Evolutionary conservation across 345 rosid genomes (phyloP), one percentile per base, ranked within the genome.

Genomic region (Hibiscus mutabilis): DNA sequence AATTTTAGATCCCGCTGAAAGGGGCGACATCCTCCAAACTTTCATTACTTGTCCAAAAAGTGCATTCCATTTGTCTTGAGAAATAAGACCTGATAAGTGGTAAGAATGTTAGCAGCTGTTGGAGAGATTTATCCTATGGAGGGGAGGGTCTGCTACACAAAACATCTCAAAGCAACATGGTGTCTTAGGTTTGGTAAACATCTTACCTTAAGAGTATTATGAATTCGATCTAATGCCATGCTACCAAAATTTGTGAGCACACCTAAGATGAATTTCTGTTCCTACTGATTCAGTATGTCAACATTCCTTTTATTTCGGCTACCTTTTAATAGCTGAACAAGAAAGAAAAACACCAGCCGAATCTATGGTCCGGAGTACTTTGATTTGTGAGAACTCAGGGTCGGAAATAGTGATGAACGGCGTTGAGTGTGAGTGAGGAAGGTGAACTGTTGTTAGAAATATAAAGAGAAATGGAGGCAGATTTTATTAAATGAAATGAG

Each of bases 381-480:
- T 95, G 69, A 95, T 92, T 37, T 97, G 92, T 49, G 97, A 95
- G 99, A 81, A n/a, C n/a, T n/a, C n/a, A n/a, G n/a, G n/a, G n/a
- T n/a, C n/a, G n/a, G n/a, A n/a, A n/a, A n/a, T n/a, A n/a, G n/a
- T n/a, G n/a, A n/a, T n/a, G n/a, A n/a, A n/a, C n/a, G n/a, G n/a
- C n/a, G n/a, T n/a, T n/a, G n/a, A n/a, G n/a, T n/a, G n/a, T n/a
- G n/a, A n/a, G n/a, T n/a, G n/a, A n/a, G n/a, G n/a, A n/a, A n/a
- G n/a, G n/a, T n/a, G n/a, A n/a, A n/a, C n/a, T n/a, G n/a, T n/a
- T n/a, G n/a, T n/a, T n/a, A n/a, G n/a, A n/a, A n/a, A n/a, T n/a
- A n/a, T n/a, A n/a, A n/a, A n/a, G n/a, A n/a, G n/a, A n/a, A n/a
- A n/a, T n/a, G n/a, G n/a, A n/a, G n/a, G n/a, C n/a, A n/a, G n/a